Conservation (phyloP, 108 stramenopile genomes). For the Cyclotella kingstonii region DNA sequence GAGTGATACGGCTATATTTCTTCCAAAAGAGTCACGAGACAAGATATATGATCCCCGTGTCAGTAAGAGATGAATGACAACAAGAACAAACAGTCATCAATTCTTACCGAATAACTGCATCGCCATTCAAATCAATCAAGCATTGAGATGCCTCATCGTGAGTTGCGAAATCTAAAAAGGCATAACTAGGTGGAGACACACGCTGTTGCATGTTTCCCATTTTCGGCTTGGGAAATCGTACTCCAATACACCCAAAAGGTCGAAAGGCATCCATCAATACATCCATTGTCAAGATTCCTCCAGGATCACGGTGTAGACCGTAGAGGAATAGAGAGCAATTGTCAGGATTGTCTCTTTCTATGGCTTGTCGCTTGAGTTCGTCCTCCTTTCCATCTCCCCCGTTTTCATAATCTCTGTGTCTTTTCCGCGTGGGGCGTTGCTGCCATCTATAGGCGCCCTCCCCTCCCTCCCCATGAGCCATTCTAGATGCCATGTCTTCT, state of each 20-base stretch:
- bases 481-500: conserved; percentile 39
- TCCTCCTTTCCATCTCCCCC: conserved; percentile 23
- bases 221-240: conserved; percentile 58
- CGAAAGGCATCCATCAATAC: conserved; percentile 59
- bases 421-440: conserved; percentile 39
- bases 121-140: conserved; percentile 53
- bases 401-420: conserved; percentile 17
- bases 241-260: conserved; percentile 41
- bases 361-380: conserved; percentile 30
- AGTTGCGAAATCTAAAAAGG: conserved; percentile 77
- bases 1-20: conserved; percentile 55
- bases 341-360: conserved; percentile 54
- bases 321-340: conserved; percentile 70
- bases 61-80: neutral
- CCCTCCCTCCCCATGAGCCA: conserved; percentile 14
- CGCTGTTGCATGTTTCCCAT: conserved; percentile 15
- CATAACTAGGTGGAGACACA: conserved; percentile 51
- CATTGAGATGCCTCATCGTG: conserved; percentile 67
- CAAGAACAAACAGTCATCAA: no score
- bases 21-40: neutral
- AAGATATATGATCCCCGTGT: neutral
- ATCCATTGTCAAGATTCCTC: conserved; percentile 28
- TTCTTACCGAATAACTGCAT: conserved; percentile 36
- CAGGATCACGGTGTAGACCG: conserved; percentile 78
- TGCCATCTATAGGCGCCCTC: conserved; percentile 49